Evolutionary conservation across 768 basidiomycete species (phyloP).

Genomic region (Atractiella rhizophila): DNA sequence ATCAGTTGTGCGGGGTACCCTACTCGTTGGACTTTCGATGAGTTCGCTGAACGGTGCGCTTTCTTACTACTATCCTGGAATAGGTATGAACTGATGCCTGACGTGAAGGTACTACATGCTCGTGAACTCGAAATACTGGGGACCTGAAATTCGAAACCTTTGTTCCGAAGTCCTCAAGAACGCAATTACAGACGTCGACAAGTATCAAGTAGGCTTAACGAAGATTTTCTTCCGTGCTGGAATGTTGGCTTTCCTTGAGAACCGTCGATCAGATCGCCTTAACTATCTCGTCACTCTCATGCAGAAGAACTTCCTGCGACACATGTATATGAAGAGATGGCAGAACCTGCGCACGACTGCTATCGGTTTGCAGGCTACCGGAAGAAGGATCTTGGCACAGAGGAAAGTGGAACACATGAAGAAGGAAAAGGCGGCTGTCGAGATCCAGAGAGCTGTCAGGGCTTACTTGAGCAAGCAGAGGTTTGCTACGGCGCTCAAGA

Average conservation of each 20-base stretch:
- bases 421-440: conserved; percentile 44
- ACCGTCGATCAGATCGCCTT: conserved; percentile 60
- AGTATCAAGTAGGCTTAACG: conserved; percentile 85
- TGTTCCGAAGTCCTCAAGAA: conserved; percentile 60
- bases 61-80: neutral
- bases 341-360: conserved; percentile 41
- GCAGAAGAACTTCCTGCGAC: conserved; percentile 85
- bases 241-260: conserved; percentile 87
- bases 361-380: conserved; percentile 77
- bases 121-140: conserved; percentile 62
- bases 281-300: conserved; percentile 80
- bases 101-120: conserved; percentile 77
- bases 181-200: conserved; percentile 78
- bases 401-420: conserved; percentile 44
- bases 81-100: neutral
- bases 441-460: conserved; percentile 47
- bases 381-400: conserved; percentile 62
- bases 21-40: conserved; percentile 90
- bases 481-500: conserved; percentile 37
- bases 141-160: conserved; percentile 49
- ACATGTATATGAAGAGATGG: conserved; percentile 60
- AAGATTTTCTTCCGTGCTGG: conserved; percentile 99
- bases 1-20: conserved; percentile 99
- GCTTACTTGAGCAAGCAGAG: conserved; percentile 45
- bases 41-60: conserved; percentile 80